Evolutionary conservation across 2,329 filamentous ascomycete species (phyloP).

Genomic region (Parafenestella ontariensis): DNA sequence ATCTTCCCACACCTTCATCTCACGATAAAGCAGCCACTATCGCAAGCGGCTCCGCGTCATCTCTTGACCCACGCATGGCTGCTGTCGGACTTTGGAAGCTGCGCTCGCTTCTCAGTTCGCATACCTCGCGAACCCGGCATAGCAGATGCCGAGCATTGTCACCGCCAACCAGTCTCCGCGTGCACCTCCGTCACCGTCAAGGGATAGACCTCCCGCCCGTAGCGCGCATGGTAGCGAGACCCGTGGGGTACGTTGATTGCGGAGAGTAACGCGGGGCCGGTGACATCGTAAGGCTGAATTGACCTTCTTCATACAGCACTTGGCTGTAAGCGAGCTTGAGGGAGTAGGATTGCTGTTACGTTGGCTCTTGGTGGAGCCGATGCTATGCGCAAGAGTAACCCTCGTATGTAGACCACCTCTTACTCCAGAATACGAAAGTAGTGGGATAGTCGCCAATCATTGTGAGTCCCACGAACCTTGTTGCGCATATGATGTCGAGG

Average conservation of each 20-base stretch:
- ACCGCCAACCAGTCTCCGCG: not conserved
- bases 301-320: not conserved
- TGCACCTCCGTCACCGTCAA: not conserved
- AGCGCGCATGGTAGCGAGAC: slow-evolving; percentile 3
- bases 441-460: not conserved
- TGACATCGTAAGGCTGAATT: slow-evolving; percentile 6
- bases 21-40: not conserved
- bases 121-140: not conserved
- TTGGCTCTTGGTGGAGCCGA: not conserved
- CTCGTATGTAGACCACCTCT: not conserved
- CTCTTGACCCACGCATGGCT: not conserved
- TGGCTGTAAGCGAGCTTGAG: not conserved
- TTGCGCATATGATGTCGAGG: slow-evolving; percentile 2
- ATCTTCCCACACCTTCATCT: not conserved
- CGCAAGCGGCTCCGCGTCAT: not conserved
- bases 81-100: not conserved
- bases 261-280: slow-evolving; percentile 3
- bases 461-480: not conserved
- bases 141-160: slow-evolving; percentile 1
- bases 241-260: slow-evolving; percentile 1
- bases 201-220: not conserved
- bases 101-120: not conserved
- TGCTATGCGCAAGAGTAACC: not conserved
- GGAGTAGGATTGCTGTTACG: not conserved
- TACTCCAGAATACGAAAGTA: not conserved